Conservation (phyloP, 805 yeast genomes). For the Kodamaea fukazawae region DNA sequence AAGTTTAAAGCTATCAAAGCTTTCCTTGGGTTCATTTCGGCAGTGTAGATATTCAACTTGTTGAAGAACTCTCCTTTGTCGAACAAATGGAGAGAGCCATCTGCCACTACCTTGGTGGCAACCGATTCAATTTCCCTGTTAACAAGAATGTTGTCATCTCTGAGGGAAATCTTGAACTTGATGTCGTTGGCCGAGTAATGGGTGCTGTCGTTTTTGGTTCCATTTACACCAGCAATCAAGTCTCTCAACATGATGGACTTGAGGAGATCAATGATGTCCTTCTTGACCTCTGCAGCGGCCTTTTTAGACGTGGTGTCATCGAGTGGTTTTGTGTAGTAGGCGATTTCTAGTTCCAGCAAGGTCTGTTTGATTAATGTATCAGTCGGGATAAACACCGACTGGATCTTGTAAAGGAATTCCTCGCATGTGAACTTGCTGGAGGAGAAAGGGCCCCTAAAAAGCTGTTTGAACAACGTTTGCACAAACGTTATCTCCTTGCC, state of each 20-base stretch:
- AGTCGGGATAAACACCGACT: conserved; percentile 35
- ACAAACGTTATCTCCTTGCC: conserved; percentile 26
- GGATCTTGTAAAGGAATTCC: conserved; percentile 21
- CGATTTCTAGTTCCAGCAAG: conserved; percentile 23
- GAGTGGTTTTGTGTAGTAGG: conserved; percentile 24
- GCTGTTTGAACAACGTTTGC: conserved; percentile 27
- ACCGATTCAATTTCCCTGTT: conserved; percentile 19
- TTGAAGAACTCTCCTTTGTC: conserved; percentile 21
- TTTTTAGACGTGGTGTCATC: conserved; percentile 25
- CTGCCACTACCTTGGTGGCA: conserved; percentile 21
- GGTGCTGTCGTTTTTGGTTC: conserved; percentile 16
- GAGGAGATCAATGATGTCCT: conserved; percentile 27
- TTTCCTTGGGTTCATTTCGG: conserved; percentile 32
- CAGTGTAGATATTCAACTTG: conserved; percentile 20
- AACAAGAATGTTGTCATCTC: conserved; percentile 15
- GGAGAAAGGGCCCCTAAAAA: conserved; percentile 15
- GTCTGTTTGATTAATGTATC: conserved; percentile 26
- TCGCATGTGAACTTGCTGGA: conserved; percentile 20
- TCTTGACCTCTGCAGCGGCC: conserved; percentile 29
- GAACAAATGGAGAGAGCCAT: conserved; percentile 37
- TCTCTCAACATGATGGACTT: conserved; percentile 25
- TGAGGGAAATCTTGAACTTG: conserved; percentile 16
- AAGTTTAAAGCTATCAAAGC: conserved; percentile 45
- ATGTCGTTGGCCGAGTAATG: conserved; percentile 4
- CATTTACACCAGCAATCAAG: conserved; percentile 29